These are phyloP conservation scores for Sporothrix mexicana DNA, from an alignment of 2,329 filamentous ascomycete species.

Conservation along the genomic window DNA sequence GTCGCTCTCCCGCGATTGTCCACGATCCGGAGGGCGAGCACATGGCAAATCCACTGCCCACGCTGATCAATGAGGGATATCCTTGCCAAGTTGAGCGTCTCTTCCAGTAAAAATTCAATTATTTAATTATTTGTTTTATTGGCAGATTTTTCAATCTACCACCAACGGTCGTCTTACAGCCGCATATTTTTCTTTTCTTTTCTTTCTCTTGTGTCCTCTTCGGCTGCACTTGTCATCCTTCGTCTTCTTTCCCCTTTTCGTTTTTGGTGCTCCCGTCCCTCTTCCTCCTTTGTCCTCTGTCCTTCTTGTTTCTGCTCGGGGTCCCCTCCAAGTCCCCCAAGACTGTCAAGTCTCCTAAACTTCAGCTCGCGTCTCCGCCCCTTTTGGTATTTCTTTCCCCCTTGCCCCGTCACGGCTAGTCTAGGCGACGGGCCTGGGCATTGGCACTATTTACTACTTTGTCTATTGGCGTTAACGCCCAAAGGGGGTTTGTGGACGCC, in stretches of 20 bases:
- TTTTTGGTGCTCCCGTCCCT: background rate
- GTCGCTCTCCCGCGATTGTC: slow-evolving; percentile 8
- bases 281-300: background rate
- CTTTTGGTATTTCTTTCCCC: background rate
- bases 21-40: slow-evolving; percentile 3
- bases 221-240: background rate
- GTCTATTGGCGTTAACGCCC: background rate
- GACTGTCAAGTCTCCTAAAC: background rate
- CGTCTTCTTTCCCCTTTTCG: background rate
- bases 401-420: slow-evolving; percentile 7
- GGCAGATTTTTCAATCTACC: background rate
- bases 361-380: slow-evolving; percentile 4
- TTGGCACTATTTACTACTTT: background rate
- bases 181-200: background rate
- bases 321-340: too few species aligned
- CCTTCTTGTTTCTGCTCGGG: too few species aligned
- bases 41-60: slow-evolving; percentile 15
- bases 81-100: background rate
- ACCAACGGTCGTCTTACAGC: background rate
- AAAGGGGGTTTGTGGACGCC: background rate
- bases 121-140: background rate
- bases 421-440: slow-evolving; percentile 2
- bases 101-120: background rate
- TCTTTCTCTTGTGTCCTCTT: background rate
- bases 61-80: slow-evolving; percentile 12